Conservation (phyloP, 1,284 basidiomycete species). For the Limonomyces culmigenus region DNA sequence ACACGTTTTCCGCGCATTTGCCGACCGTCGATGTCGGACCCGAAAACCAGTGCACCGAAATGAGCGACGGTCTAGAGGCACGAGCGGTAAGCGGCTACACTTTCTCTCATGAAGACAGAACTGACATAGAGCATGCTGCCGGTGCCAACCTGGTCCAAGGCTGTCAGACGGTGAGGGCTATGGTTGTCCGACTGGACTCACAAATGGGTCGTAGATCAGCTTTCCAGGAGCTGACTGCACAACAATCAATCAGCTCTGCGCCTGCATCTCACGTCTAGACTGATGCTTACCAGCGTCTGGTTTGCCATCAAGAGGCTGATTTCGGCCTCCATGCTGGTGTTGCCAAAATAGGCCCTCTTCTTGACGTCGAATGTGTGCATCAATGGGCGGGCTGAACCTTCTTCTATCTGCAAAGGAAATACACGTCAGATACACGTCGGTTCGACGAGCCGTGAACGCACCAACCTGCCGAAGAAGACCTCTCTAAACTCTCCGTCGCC, state of each 20-base stretch:
- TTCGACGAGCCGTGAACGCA: constrained; percentile 25
- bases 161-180: not conserved
- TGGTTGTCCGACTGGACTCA: too few species aligned
- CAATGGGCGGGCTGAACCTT: constrained; percentile 56
- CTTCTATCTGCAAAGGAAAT: constrained; percentile 32
- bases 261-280: constrained; percentile 1
- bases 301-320: constrained; percentile 93
- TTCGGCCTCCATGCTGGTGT: constrained; percentile 96
- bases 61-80: constrained; percentile 52
- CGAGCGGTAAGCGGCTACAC: constrained; percentile 2
- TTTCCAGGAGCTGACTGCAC: constrained; percentile 74
- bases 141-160: constrained; percentile 39
- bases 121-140: constrained; percentile 88
- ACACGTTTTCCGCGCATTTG: constrained; percentile 88
- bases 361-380: constrained; percentile 73
- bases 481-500: constrained; percentile 52
- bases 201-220: constrained; percentile 91
- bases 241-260: constrained; percentile 1
- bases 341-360: constrained; percentile 83
- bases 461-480: constrained; percentile 75
- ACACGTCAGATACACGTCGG: constrained; percentile 1
- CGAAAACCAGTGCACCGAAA: constrained; percentile 79
- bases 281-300: constrained; percentile 58
- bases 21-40: constrained; percentile 93
- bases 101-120: constrained; percentile 5